These are phyloP conservation scores for Inonotus hispidus DNA, from an alignment of 1,284 basidiomycete genomes.

Conservation along the genomic window DNA sequence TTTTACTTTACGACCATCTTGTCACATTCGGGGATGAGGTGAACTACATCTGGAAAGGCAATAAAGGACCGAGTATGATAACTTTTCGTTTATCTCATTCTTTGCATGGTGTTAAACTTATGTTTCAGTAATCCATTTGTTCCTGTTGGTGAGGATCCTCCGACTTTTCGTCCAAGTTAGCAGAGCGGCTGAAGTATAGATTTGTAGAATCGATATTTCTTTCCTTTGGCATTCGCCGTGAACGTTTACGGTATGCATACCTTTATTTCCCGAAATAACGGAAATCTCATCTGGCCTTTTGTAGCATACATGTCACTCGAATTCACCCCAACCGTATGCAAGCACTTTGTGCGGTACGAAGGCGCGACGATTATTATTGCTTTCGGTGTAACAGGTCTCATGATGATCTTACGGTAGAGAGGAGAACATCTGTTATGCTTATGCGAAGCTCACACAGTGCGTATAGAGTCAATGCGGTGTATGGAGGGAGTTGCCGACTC, in stretches of 20 bases:
- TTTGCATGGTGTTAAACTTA: background rate
- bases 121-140: constrained; percentile 14
- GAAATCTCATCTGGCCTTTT: background rate
- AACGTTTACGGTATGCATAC: constrained; percentile 13
- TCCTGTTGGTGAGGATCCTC: constrained; percentile 10
- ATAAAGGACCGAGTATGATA: constrained; percentile 10
- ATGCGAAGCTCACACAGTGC: too few species aligned
- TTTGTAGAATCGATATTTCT: constrained; percentile 17
- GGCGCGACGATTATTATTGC: constrained; percentile 10
- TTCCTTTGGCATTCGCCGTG: constrained; percentile 14
- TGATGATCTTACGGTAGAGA: constrained; percentile 16
- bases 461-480: constrained; percentile 16
- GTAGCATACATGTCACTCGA: constrained; percentile 12
- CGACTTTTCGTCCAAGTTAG: too few species aligned
- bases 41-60: constrained; percentile 14
- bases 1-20: constrained; percentile 17
- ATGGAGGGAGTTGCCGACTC: constrained; percentile 2
- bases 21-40: constrained; percentile 18
- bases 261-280: background rate
- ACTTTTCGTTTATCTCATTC: background rate
- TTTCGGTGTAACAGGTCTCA: constrained; percentile 9
- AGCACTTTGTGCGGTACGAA: constrained; percentile 14
- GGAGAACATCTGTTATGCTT: background rate
- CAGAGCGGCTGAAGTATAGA: background rate
- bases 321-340: constrained; percentile 1